phyloP scores from a whole-genome alignment of 306 rosid species.

The Comarum palustre region DNA sequence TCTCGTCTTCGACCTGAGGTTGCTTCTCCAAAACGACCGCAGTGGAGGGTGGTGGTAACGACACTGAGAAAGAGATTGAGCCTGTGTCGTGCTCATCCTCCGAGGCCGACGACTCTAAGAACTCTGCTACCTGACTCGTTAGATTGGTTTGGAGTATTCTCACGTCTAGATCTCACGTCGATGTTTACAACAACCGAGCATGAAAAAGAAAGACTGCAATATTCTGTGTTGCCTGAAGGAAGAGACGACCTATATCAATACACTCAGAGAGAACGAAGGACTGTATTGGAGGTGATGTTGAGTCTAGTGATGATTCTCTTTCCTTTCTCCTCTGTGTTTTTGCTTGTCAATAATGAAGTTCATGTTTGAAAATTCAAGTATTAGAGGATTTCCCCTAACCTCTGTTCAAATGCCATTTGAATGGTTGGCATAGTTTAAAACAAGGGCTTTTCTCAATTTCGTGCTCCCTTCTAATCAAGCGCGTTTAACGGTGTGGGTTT shows the following conservation, averaged over 20 bases:
- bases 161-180: too few species aligned
- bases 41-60: too few species aligned
- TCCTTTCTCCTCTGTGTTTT: background rate
- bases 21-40: too few species aligned
- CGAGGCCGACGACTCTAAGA: too few species aligned
- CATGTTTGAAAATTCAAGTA: conserved; percentile 37
- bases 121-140: too few species aligned
- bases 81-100: too few species aligned
- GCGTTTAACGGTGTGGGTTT: conserved; percentile 58
- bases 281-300: conserved; percentile 73
- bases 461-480: conserved; percentile 66
- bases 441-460: conserved; percentile 82
- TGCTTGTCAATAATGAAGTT: background rate
- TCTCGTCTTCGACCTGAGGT: too few species aligned
- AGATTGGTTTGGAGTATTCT: too few species aligned
- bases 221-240: conserved; percentile 93
- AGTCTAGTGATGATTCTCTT: conserved; percentile 2
- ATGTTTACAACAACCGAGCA: conserved; percentile 68
- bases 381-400: conserved; percentile 86
- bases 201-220: conserved; percentile 78
- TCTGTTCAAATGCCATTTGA: conserved; percentile 89
- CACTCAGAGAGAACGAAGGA: conserved; percentile 90
- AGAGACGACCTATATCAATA: conserved; percentile 96
- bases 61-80: too few species aligned
- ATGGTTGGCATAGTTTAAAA: conserved; percentile 84